A percentile compares a stretch with the other conserved stretches of the same genome.
phyloP scores from a whole-genome alignment of 805 yeast species.

The Candida nanaspora region DNA sequence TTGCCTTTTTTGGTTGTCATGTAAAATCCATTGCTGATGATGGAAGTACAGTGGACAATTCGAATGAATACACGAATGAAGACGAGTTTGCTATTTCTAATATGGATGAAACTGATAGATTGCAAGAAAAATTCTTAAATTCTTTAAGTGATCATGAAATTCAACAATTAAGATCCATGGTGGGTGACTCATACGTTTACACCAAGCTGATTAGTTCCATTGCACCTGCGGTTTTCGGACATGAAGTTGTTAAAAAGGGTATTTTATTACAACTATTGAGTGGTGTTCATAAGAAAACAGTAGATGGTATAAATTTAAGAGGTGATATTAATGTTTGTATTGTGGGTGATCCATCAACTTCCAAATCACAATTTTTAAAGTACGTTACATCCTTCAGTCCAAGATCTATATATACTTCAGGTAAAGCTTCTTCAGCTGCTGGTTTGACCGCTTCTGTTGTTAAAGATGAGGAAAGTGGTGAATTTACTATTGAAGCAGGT shows the following conservation, averaged over 20 bases:
- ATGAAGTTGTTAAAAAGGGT: conserved; percentile 90
- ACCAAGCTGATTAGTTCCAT: conserved; percentile 78
- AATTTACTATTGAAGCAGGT: conserved; percentile 94
- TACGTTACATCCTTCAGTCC: conserved; percentile 90
- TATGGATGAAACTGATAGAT: conserved; percentile 48
- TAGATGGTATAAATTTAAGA: conserved; percentile 85
- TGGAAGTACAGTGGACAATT: conserved; percentile 21
- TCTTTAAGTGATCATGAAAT: conserved; percentile 77
- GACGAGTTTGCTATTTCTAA: conserved; percentile 16
- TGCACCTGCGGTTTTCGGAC: conserved; percentile 96
- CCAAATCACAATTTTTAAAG: conserved; percentile 92
- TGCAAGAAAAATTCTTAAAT: conserved; percentile 75
- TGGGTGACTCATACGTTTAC: conserved; percentile 79
- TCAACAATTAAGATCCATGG: conserved; percentile 81
- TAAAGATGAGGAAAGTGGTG: conserved; percentile 45
- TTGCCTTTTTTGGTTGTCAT: conserved; percentile 89
- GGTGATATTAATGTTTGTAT: conserved; percentile 79
- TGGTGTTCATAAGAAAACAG: conserved; percentile 95
- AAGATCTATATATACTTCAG: conserved; percentile 93
- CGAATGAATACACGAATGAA: too few relatives aligned
- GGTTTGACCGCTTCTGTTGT: conserved; percentile 67
- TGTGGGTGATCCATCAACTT: conserved; percentile 96
- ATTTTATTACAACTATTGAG: conserved; percentile 81
- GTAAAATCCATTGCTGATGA: conserved; percentile 56
- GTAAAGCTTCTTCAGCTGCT: conserved; percentile 97